Evolutionary conservation across 2,329 filamentous ascomycete genomes (phyloP).

Genomic region (Bipolaris bicolor): DNA sequence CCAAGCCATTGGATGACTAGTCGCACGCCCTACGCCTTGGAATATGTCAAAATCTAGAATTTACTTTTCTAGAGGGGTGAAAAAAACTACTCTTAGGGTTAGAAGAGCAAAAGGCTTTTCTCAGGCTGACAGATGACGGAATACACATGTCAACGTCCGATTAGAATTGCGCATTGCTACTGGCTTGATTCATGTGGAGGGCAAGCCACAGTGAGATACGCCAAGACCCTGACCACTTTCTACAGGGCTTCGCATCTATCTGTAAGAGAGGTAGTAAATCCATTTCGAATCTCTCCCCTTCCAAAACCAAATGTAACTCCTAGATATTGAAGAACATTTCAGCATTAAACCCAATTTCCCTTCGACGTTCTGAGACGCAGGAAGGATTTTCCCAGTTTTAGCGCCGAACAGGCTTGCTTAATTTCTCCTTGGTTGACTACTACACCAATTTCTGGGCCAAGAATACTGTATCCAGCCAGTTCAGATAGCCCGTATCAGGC

Average conservation of each 20-base stretch:
- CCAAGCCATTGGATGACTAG: background rate
- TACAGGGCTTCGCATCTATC: background rate
- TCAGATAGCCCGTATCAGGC: no score
- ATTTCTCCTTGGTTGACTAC: no score
- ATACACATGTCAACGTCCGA: background rate
- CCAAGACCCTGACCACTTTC: background rate
- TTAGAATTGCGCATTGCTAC: background rate
- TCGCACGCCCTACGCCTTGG: background rate
- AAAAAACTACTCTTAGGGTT: background rate
- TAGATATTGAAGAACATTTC: no score
- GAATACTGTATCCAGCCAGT: no score
- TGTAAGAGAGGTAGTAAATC: background rate
- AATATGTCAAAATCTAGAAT: background rate
- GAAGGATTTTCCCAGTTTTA: no score
- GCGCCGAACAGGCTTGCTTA: no score
- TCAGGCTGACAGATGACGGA: background rate
- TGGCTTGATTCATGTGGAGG: background rate
- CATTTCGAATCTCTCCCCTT: no score
- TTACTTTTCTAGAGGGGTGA: background rate
- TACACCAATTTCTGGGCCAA: no score
- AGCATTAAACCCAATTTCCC: no score
- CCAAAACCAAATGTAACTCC: no score
- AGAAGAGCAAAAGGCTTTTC: no score
- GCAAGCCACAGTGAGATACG: background rate
- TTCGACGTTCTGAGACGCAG: no score